A percentile compares a stretch with the other conserved stretches of the same genome.
phyloP scores from a whole-genome alignment of 73 alveolate species.

The Durusdinium trenchii region DNA sequence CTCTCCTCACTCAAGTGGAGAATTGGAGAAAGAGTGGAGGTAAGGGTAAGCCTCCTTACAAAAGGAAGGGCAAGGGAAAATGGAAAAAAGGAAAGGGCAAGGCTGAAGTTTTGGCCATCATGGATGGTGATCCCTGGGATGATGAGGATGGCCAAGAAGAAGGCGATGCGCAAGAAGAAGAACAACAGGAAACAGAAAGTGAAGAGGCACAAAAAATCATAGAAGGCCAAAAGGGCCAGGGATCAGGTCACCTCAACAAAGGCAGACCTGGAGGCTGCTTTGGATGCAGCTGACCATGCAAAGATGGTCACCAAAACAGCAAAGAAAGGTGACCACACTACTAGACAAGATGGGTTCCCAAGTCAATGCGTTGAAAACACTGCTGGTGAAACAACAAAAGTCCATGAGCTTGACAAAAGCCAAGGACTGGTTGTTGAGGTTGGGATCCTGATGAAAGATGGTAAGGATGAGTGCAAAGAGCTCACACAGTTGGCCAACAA shows the following conservation, averaged over 20 bases:
- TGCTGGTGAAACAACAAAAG: neutral
- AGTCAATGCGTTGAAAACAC: neutral
- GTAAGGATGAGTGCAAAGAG: conserved; percentile 18
- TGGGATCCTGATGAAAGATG: neutral
- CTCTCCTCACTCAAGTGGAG: too few species aligned
- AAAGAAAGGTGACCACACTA: neutral
- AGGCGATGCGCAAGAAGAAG: too few species aligned
- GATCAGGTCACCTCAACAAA: neutral
- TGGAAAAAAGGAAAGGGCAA: neutral
- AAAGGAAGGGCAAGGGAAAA: neutral
- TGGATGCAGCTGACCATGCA: neutral
- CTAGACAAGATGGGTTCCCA: too few species aligned
- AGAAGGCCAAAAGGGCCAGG: conserved; percentile 4
- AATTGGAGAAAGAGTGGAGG: too few species aligned
- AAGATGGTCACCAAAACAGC: neutral
- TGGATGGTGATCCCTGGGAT: neutral
- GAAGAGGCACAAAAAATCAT: neutral
- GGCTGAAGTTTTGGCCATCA: neutral
- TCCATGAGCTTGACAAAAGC: neutral
- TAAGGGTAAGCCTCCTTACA: neutral
- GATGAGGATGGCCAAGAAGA: neutral
- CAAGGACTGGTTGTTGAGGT: neutral
- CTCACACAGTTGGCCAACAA: conserved; percentile 27
- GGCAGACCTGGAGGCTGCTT: conserved; percentile 3
- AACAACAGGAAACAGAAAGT: too few species aligned